Evolutionary conservation across 768 basidiomycete species (phyloP), one percentile per base, ranked within the genome.

Genomic region (Russula griseocarnosa): DNA sequence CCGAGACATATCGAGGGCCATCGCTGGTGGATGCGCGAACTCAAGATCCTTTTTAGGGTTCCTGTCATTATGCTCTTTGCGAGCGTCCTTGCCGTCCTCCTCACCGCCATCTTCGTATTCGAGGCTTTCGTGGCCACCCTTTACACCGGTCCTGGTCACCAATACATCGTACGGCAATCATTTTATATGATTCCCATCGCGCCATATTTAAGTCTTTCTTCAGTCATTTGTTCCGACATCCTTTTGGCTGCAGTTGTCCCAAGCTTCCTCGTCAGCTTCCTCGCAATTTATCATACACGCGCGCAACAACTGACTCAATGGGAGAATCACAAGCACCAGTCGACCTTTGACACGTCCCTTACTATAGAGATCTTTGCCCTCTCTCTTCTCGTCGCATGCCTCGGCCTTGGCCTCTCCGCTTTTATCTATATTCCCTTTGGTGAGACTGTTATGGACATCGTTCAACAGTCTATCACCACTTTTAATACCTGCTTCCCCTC

Each of bases 361-460:
- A 94, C 94, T 18, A 78, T 90, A 72, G 98, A 98, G 75, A 89
- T 91, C 3, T 99, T 98, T 72, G 85, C 88, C 1, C 81, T 98
- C 59, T 88, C 88, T 36, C 86, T 89, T 0, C 83, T 98, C 71
- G 93, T 95, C n/a, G 90, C 96, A 0, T 98, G 95, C 73, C 85
- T 94, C 56, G 90, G 90, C 47, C 83, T 99, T 20, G 86, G 84
- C 7, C 84, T 99, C 18, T 92, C 89, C 20, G 94, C 95, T 18
- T 98, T 94, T 71, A 83, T 97, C 55, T 99, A 98, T 73, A 91
- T 96, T 5, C 94, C 94, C 0, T 97, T 96, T 67, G 94, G 94
- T 32, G 88, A 88, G 71, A 82, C 82, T 57, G 85, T 93, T 66
- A 93, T 94, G 90, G 76, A 80, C 9, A 72, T 78, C 55, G 77